Base-by-base conservation (phyloP, 345 rosid species). In the Firmiana major region DNA sequence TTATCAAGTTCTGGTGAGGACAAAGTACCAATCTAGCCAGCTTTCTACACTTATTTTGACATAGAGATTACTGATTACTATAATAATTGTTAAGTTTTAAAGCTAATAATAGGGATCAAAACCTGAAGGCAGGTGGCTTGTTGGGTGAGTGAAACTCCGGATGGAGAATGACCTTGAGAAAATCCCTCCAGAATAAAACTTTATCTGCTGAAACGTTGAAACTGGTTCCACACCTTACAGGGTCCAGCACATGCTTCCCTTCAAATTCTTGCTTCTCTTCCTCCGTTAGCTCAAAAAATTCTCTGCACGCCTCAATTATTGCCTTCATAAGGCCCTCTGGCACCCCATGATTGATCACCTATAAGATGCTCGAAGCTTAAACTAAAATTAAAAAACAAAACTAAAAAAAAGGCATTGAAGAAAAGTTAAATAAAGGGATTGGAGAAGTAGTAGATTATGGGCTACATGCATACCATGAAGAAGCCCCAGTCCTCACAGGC, bases 401-500 rank as follows among this genome's bases (percentile, higher is more conserved):
- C 17, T 8, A 22, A 26, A 15, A 5, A 5, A 73, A 15, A 57
- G 10, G 1, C 9, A 17, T 1, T 7, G 22, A 48, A 51, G 7
- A 17, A 71, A 71, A 8, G 24, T 9, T 16, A n/a, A 51, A 28
- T 31, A 31, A 31, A 28, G 21, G 16, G 43, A 17, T 42, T 60
- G n/a, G 13, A 2, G 6, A 34, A 12, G 2, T 6, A 0, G 7
- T 57, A 31, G 34, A 9, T 9, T 51, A 16, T 17, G 15, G 13
- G 55, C 42, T 16, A 46, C 4, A 21, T 28, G 1, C 5, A 15
- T 83, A 87, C 93, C 93, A 80, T 81, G 83, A 89, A 89, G 84
- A 89, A 88, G 31, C 93, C 93, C 93, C 88, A 89, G 9, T 86
- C 87, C 24, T 71, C 81, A 42, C 94, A 90, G 65, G 92, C 94